phyloP scores from a whole-genome alignment of 1,284 basidiomycete genomes.

The Anthracocystis setariae region DNA sequence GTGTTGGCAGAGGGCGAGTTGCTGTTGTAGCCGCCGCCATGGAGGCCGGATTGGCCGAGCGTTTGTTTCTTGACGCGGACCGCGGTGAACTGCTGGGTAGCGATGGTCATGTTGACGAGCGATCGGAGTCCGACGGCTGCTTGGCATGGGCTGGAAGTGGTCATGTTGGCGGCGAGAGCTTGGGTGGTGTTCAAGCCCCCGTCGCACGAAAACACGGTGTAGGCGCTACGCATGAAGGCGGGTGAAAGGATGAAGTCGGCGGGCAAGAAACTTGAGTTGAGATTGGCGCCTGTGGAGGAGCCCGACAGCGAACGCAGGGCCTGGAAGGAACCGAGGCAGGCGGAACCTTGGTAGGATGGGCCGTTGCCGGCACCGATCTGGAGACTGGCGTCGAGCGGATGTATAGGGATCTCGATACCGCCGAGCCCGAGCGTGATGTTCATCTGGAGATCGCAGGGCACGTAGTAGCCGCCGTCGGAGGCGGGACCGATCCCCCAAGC shows the following conservation, averaged over 20 bases:
- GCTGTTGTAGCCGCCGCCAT: slow-evolving; percentile 19
- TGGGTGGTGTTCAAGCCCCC: slow-evolving; percentile 25
- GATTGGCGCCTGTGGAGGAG: slow-evolving; percentile 28
- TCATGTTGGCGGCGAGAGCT: slow-evolving; percentile 24
- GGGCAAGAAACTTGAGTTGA: slow-evolving; percentile 38
- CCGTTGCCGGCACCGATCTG: slow-evolving; percentile 28
- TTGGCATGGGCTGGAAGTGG: slow-evolving; percentile 36
- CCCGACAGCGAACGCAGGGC: slow-evolving; percentile 43
- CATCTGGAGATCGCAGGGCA: slow-evolving; percentile 54
- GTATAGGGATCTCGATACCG: slow-evolving; percentile 50
- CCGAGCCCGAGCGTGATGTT: slow-evolving; percentile 55
- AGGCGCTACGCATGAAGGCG: slow-evolving; percentile 60
- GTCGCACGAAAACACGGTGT: slow-evolving; percentile 58
- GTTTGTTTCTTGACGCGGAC: slow-evolving; percentile 57
- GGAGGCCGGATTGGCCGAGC: slow-evolving; percentile 46
- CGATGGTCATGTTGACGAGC: slow-evolving; percentile 50
- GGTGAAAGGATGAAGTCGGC: slow-evolving; percentile 60
- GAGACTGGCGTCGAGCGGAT: slow-evolving; percentile 58
- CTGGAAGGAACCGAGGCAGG: slow-evolving; percentile 62
- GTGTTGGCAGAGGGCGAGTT: slow-evolving; percentile 21
- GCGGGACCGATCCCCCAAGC: slow-evolving; percentile 58
- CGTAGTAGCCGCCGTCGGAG: slow-evolving; percentile 57
- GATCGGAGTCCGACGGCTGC: slow-evolving; percentile 51
- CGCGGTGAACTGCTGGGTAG: slow-evolving; percentile 52
- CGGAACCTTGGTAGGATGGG: slow-evolving; percentile 19